Conservation (phyloP, 2,329 filamentous ascomycete species). For the Cladosporium halotolerans region DNA sequence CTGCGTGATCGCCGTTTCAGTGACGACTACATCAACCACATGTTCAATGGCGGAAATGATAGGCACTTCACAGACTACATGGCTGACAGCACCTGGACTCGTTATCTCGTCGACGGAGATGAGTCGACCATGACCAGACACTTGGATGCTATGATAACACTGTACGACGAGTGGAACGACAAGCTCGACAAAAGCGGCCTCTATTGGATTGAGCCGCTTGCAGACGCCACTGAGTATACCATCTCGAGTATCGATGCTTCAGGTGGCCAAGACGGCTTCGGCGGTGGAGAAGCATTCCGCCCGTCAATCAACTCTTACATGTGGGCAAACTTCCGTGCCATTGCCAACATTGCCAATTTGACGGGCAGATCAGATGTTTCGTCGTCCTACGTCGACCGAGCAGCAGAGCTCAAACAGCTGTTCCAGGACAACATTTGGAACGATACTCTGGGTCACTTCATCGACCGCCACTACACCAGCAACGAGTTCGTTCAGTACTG, state of each 20-base stretch:
- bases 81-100: conserved; percentile 35
- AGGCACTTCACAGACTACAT: conserved; percentile 42
- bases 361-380: conserved; percentile 21
- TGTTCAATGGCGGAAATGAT: conserved; percentile 36
- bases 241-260: conserved; percentile 40
- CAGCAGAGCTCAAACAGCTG: conserved; percentile 31
- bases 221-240: conserved; percentile 42
- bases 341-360: conserved; percentile 35
- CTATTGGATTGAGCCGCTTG: conserved; percentile 39
- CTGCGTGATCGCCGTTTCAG: conserved; percentile 39
- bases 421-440: conserved; percentile 41
- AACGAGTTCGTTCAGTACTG: conserved; percentile 36
- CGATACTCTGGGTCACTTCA: conserved; percentile 39
- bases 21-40: conserved; percentile 39
- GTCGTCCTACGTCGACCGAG: conserved; percentile 20
- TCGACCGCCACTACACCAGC: conserved; percentile 37
- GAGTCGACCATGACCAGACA: conserved; percentile 27
- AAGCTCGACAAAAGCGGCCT: conserved; percentile 33
- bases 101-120: conserved; percentile 39
- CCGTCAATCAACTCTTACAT: conserved; percentile 42
- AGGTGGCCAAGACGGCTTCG: conserved; percentile 36
- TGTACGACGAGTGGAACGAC: conserved; percentile 36
- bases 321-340: conserved; percentile 39
- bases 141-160: conserved; percentile 32
- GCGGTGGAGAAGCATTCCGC: conserved; percentile 36